These are phyloP conservation scores for Russula griseocarnosa DNA, from an alignment of 768 basidiomycete species.

Conservation along the genomic window DNA sequence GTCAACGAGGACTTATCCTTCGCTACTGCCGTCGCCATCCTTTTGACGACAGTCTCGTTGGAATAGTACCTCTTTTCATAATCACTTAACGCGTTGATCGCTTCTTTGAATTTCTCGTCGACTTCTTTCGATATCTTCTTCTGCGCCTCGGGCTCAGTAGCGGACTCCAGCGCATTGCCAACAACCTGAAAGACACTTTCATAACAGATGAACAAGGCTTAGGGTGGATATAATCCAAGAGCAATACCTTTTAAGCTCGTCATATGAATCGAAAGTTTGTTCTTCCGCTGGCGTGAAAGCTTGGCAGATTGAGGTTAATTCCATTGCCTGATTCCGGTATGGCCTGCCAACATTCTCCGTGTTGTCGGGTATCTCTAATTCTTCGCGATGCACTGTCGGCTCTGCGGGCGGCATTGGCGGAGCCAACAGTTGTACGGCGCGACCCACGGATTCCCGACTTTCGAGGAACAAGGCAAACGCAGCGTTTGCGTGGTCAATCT, in stretches of 20 bases:
- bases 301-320: not conserved
- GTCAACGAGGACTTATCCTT: not conserved
- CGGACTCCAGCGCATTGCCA: slow-evolving; percentile 3
- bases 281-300: not conserved
- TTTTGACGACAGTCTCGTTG: not conserved
- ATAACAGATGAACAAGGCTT: not conserved
- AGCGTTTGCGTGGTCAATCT: not conserved
- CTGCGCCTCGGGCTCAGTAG: not conserved
- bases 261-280: not conserved
- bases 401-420: not conserved
- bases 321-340: not conserved
- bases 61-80: not conserved
- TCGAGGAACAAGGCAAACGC: not conserved
- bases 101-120: not conserved
- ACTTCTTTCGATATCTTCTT: not conserved
- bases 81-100: not conserved
- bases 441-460: not conserved
- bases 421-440: not conserved
- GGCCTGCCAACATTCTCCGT: not conserved
- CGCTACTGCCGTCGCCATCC: not conserved
- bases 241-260: not conserved
- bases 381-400: not conserved
- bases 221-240: not conserved
- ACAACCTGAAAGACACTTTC: not conserved
- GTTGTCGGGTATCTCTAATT: not conserved